Evolutionary conservation across 2,329 filamentous ascomycete genomes (phyloP), one percentile per base, ranked within the genome.

Genomic region (Fusarium dlaminii): DNA sequence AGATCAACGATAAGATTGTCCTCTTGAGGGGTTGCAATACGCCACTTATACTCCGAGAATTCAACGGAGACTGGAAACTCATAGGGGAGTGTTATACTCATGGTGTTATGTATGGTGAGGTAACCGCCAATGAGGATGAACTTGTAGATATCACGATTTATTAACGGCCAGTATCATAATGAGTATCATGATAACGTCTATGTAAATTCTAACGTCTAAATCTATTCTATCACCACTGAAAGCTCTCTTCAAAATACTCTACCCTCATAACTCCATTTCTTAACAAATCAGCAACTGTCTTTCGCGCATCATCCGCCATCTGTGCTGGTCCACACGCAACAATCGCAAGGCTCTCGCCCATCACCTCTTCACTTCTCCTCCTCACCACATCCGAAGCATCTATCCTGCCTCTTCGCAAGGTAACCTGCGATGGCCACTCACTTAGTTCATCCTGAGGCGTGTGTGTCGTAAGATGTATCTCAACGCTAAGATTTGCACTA

Each of bases 161-260:
- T 15, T 70, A 5, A 4, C 15, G 10, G 4, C 24, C 2, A 12
- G 18, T 27, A 27, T 6, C 3, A 14, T 29, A 40, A 40, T n/a
- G 20, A n/a, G 20, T 5, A 14, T 30, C 51, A 48, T 36, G 30
- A 30, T 17, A 17, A 24, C 27, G 12, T 64, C 57, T 54, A 36
- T 36, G 10, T 30, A 40, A 24, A 42, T 1, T 45, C 49, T 54
- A 56, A 14, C 2, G 12, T 12, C 8, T 1, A 12, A 27, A 24
- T 9, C 5, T 13, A 29, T 11, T 37, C 49, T 22, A 60, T 79
- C 56, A 86, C 84, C 84, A 86, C 30, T 82, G 82, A 40, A 86
- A 86, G 9, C 80, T 83, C 73, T 86, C 84, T 34, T 86, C 82
- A 62, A 85, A 85, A 42, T 85, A 86, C 18, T 85, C 82, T 60